phyloP scores from a whole-genome alignment of 768 basidiomycete genomes.

The Pulveroboletus sp. region DNA sequence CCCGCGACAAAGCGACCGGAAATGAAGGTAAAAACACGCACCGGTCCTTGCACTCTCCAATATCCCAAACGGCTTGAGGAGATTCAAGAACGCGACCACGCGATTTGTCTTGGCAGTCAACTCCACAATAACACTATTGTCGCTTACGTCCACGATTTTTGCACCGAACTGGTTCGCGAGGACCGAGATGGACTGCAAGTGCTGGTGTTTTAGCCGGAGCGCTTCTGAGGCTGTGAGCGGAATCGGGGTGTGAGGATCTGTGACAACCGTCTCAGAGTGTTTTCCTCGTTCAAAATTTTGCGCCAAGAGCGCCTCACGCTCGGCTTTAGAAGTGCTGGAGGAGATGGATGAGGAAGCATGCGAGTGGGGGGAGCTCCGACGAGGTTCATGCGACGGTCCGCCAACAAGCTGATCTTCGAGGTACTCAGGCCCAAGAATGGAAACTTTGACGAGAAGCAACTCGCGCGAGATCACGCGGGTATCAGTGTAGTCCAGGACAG shows the following conservation, averaged over 20 bases:
- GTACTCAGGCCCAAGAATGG: slow-evolving; percentile 96
- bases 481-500: slow-evolving; percentile 95
- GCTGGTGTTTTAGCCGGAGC: slow-evolving; percentile 82
- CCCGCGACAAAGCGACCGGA: not conserved
- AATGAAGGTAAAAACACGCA: slow-evolving; percentile 32
- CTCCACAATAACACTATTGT: slow-evolving; percentile 93
- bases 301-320: slow-evolving; percentile 68
- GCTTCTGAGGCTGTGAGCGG: slow-evolving; percentile 77
- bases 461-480: slow-evolving; percentile 90
- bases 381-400: slow-evolving; percentile 78
- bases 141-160: slow-evolving; percentile 90
- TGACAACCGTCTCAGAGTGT: slow-evolving; percentile 28
- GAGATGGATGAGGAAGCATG: slow-evolving; percentile 1
- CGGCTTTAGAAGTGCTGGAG: slow-evolving; percentile 46
- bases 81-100: slow-evolving; percentile 87
- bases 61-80: slow-evolving; percentile 92
- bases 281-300: slow-evolving; percentile 70
- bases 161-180: slow-evolving; percentile 88
- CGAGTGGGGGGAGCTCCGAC: slow-evolving; percentile 30
- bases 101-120: slow-evolving; percentile 87
- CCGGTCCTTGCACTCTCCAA: slow-evolving; percentile 94
- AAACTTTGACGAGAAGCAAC: slow-evolving; percentile 91
- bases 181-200: slow-evolving; percentile 80
- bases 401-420: slow-evolving; percentile 86
- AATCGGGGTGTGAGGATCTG: slow-evolving; percentile 29